Percentiles rank a stretch among this genome's conserved stretches.
These are phyloP conservation scores for Volutella citrinella DNA, from an alignment of 2,329 filamentous ascomycete genomes.

Conservation along the genomic window DNA sequence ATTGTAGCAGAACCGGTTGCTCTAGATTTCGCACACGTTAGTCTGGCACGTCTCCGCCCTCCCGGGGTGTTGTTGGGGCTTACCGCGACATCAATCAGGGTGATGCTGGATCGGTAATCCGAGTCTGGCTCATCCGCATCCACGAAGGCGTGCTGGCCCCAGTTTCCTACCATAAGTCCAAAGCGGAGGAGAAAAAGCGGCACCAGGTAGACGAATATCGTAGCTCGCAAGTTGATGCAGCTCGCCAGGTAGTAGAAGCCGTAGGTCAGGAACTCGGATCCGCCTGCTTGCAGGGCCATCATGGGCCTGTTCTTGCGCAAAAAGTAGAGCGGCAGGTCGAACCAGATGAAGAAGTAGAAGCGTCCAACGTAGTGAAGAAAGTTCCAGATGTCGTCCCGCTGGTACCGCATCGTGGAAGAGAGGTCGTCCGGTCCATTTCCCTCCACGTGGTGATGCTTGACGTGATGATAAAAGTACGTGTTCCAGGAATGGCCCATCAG, in stretches of 20 bases:
- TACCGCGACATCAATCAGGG: constrained; percentile 74
- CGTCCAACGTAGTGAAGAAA: constrained; percentile 71
- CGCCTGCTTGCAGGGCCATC: constrained; percentile 53
- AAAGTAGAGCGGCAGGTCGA: constrained; percentile 75
- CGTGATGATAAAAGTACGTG: constrained; percentile 80
- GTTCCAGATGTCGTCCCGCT: constrained; percentile 63
- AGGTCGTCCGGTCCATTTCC: constrained; percentile 75
- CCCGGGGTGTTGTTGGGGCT: constrained; percentile 28
- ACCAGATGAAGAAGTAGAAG: constrained; percentile 72
- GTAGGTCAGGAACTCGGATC: constrained; percentile 62
- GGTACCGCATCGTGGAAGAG: constrained; percentile 72
- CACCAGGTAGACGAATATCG: constrained; percentile 63
- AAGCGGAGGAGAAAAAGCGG: constrained; percentile 65
- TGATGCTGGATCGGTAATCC: constrained; percentile 76
- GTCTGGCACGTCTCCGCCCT: too few relatives aligned
- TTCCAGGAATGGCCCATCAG: constrained; percentile 84
- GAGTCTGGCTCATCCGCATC: constrained; percentile 72
- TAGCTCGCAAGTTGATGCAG: constrained; percentile 50
- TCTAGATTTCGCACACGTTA: too few relatives aligned
- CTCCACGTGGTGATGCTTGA: constrained; percentile 83
- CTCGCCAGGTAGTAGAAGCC: constrained; percentile 49
- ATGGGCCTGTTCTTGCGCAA: constrained; percentile 55
- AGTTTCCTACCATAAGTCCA: constrained; percentile 78
- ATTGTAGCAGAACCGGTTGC: constrained; percentile 79
- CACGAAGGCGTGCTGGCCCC: constrained; percentile 81